phyloP scores from a whole-genome alignment of 2,329 filamentous ascomycete genomes.

The Calonectria honghensis region DNA sequence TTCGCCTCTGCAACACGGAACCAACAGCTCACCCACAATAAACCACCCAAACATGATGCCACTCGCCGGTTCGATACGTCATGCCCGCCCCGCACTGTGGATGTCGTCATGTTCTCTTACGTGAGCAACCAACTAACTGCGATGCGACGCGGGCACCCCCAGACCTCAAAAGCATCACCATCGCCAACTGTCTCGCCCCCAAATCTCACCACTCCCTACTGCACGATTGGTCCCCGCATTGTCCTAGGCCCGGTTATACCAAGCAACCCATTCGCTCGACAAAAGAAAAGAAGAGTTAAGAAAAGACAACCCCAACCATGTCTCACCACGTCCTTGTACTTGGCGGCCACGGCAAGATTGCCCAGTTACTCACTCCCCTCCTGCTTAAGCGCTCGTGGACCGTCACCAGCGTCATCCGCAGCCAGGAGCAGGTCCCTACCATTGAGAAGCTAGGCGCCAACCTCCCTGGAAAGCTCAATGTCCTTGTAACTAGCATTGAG shows the following conservation, averaged over 20 bases:
- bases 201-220: constrained; percentile 20
- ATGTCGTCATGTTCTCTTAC: constrained; percentile 46
- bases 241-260: constrained; percentile 1
- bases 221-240: neutral
- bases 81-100: constrained; percentile 40
- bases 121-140: constrained; percentile 32
- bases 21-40: constrained; percentile 18
- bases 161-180: constrained; percentile 27
- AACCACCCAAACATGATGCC: constrained; percentile 23
- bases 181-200: neutral
- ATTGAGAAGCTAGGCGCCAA: constrained; percentile 78
- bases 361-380: constrained; percentile 84
- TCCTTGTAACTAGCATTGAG: constrained; percentile 82
- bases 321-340: constrained; percentile 79
- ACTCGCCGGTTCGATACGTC: constrained; percentile 29
- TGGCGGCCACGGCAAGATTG: constrained; percentile 88
- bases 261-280: neutral
- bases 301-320: constrained; percentile 50
- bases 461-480: constrained; percentile 78
- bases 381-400: constrained; percentile 84
- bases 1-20: constrained; percentile 24
- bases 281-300: neutral
- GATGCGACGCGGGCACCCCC: constrained; percentile 18
- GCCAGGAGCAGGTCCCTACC: constrained; percentile 78
- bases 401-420: constrained; percentile 86